Evolutionary conservation across 2,329 filamentous ascomycete species (phyloP), one percentile per base, ranked within the genome.

Genomic region (Dothideomycetes sp.): DNA sequence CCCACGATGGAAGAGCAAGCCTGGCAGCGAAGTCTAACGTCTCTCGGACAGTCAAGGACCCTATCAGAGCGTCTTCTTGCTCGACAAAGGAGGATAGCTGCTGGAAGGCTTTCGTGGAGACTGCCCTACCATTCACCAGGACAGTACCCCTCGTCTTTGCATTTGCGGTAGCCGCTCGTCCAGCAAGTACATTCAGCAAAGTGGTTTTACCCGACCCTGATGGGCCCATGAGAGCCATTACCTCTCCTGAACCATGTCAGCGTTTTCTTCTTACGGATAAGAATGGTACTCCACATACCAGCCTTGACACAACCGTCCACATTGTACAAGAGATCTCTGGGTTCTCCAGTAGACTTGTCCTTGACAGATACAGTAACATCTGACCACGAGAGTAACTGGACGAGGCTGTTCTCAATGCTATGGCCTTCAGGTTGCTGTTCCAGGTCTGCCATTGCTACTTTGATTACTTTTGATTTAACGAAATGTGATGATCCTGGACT

Each of bases 61-160:
- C 85, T 34, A 88, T 80, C 4, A 91, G 68, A 0, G 82, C 79
- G 62, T 93, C 85, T 44, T 91, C 84, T 57, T 93, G 85, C 62
- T 91, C 85, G 14, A 91, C 84, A 52, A 85, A 91, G 24, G 76
- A 75, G 43, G 36, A 27, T 10, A 45, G 22, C 30, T 71, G 65
- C 11, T 73, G 71, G 45, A 86, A 79, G 0, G 62, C 59, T 2
- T 62, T 51, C 8, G 62, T 55, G 0, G 72, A 65, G 1, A 74
- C 57, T 4, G 56, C 49, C 3, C 51, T 52, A 15, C 80, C 81
- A 54, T 89, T 86, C 46, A 84, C 64, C 27, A 70, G 61, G 2
- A 75, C 65, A 1, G 63, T 52, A 5, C 66, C 66, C 1, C 72
- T 63, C 3, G 70, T 69, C 1, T 69, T 64, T 0, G 64, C 64